phyloP scores from a whole-genome alignment of 2,329 filamentous ascomycete genomes.

The Pseudogymnoascus sp. region DNA sequence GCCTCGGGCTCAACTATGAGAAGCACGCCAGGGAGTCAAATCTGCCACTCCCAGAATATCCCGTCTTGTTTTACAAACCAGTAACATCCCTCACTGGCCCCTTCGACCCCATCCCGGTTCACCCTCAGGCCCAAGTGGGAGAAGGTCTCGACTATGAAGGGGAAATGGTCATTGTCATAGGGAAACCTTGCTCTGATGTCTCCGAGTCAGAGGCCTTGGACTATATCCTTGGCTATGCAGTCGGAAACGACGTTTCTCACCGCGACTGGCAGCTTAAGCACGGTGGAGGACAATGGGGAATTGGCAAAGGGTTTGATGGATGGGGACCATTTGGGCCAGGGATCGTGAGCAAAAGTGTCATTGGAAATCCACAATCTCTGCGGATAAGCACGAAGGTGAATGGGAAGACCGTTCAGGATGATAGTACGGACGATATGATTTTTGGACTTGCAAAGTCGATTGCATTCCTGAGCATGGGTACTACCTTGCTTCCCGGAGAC shows the following conservation, averaged over 20 bases:
- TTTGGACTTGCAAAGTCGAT: conserved; percentile 53
- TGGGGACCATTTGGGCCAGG: conserved; percentile 68
- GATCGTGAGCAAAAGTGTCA: conserved; percentile 51
- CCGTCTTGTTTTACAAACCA: conserved; percentile 69
- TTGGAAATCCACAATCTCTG: conserved; percentile 49
- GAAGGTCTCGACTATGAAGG: conserved; percentile 72
- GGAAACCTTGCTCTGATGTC: conserved; percentile 57
- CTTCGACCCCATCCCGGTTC: conserved; percentile 57
- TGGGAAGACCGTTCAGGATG: conserved; percentile 48
- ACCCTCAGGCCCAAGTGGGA: conserved; percentile 54
- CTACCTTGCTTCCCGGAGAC: conserved; percentile 55
- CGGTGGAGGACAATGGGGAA: conserved; percentile 60
- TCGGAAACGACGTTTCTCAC: conserved; percentile 74
- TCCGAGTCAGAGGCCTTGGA: conserved; percentile 57
- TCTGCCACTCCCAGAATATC: conserved; percentile 61
- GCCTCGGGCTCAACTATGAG: conserved; percentile 64
- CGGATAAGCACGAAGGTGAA: conserved; percentile 52
- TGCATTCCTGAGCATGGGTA: conserved; percentile 51
- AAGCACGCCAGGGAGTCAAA: conserved; percentile 63
- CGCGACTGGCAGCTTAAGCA: conserved; percentile 66
- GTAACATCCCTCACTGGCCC: conserved; percentile 57
- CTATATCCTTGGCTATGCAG: conserved; percentile 65
- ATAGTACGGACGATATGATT: conserved; percentile 53
- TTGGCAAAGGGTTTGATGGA: conserved; percentile 67
- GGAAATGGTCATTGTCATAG: conserved; percentile 67